Evolutionary conservation across 2,329 filamentous ascomycete species (phyloP).

Genomic region (Nannizzia gypsea): DNA sequence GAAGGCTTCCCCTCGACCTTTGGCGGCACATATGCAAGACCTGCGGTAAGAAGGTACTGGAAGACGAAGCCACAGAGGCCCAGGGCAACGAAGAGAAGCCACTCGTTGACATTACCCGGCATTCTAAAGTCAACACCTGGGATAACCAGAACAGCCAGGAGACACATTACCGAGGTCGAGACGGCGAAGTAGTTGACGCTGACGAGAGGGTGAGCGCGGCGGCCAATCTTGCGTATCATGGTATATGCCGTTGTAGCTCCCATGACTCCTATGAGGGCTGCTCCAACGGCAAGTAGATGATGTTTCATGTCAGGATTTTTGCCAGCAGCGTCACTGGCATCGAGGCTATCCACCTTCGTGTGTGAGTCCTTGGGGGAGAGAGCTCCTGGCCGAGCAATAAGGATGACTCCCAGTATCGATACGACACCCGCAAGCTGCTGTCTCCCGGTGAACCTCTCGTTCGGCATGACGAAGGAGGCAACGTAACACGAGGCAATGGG

Average conservation of each 20-base stretch:
- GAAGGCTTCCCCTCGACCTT: slow-evolving; percentile 7
- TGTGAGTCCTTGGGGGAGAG: slow-evolving; percentile 34
- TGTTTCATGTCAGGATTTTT: slow-evolving; percentile 44
- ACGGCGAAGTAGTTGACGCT: slow-evolving; percentile 73
- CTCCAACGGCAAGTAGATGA: slow-evolving; percentile 55
- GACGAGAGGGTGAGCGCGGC: slow-evolving; percentile 67
- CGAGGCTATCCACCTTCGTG: not conserved
- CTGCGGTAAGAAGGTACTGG: slow-evolving; percentile 75
- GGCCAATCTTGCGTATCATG: slow-evolving; percentile 66
- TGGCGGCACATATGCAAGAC: slow-evolving; percentile 57
- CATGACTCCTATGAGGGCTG: slow-evolving; percentile 64
- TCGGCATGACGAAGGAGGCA: slow-evolving; percentile 57
- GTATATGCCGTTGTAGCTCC: slow-evolving; percentile 67
- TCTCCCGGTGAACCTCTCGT: slow-evolving; percentile 64
- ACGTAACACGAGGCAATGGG: slow-evolving; percentile 69
- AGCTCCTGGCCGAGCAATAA: slow-evolving; percentile 63
- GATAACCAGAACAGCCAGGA: slow-evolving; percentile 45
- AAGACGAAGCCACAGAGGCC: slow-evolving; percentile 67
- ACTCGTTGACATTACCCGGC: slow-evolving; percentile 46
- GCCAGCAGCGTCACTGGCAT: not conserved
- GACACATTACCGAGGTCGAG: slow-evolving; percentile 57
- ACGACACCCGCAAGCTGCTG: slow-evolving; percentile 67
- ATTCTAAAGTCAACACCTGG: slow-evolving; percentile 48
- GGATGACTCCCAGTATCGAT: slow-evolving; percentile 65
- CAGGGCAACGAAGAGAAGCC: slow-evolving; percentile 55